A percentile compares a stretch with the other conserved stretches of the same genome.
Conservation (phyloP, 2,329 filamentous ascomycete genomes). For the Alternaria triticina region DNA sequence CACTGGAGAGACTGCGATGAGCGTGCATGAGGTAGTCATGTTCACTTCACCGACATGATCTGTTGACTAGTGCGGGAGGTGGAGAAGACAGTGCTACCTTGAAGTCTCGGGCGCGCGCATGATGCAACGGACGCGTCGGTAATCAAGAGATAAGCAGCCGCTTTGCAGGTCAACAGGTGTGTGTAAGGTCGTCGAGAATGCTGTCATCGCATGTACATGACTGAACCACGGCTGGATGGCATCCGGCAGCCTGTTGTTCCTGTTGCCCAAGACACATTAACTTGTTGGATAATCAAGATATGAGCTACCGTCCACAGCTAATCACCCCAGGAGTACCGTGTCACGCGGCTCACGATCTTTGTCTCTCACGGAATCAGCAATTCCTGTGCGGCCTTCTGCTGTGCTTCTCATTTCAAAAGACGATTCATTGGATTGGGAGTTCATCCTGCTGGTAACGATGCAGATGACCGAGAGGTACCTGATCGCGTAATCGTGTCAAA, state of each 20-base stretch:
- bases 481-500: not conserved
- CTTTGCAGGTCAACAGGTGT: not conserved
- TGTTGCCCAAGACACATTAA: not conserved
- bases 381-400: not conserved
- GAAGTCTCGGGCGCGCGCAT: not conserved
- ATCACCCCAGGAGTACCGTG: not conserved
- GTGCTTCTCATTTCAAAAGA: not conserved
- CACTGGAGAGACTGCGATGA: not conserved
- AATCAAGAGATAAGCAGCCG: not conserved
- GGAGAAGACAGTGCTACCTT: not conserved
- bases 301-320: not conserved
- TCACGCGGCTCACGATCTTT: not conserved
- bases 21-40: not conserved
- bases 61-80: not conserved
- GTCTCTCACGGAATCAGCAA: not conserved
- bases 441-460: not conserved
- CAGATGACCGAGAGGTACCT: not conserved
- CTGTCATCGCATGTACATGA: not conserved
- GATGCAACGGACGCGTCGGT: fast-evolving
- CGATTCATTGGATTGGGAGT: not conserved
- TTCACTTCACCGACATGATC: not conserved
- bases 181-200: not conserved
- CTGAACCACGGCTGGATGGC: not conserved
- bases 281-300: not conserved
- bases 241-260: not conserved